These are phyloP conservation scores for Pyrenopolyporus hunteri DNA, from an alignment of 495 filamentous ascomycete genomes.

Conservation along the genomic window DNA sequence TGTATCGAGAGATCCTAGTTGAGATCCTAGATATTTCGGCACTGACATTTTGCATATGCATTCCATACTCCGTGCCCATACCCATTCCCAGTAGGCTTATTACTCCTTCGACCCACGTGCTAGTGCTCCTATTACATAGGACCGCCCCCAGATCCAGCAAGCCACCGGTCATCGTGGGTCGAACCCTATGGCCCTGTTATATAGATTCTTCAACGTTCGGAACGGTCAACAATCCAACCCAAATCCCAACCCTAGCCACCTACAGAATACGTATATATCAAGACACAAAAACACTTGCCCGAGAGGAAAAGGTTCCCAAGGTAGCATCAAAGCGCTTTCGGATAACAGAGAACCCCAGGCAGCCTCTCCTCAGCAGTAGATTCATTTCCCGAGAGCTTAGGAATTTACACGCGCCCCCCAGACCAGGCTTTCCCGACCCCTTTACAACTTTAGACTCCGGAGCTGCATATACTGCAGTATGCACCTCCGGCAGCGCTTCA, in stretches of 20 bases:
- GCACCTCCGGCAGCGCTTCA: conserved; percentile 32
- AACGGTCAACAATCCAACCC: neutral
- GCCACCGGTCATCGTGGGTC: conserved; percentile 19
- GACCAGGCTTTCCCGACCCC: conserved; percentile 7
- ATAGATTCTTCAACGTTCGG: conserved; percentile 2
- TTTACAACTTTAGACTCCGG: conserved; percentile 17
- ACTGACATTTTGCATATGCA: conserved; percentile 27
- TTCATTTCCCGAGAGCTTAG: neutral
- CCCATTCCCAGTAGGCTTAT: conserved; percentile 22
- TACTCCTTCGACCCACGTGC: conserved; percentile 34
- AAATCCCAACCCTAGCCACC: neutral
- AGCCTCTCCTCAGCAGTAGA: too few relatives aligned
- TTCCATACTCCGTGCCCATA: conserved; percentile 17
- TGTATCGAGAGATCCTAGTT: conserved; percentile 8
- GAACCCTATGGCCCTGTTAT: neutral
- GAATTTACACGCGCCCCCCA: neutral
- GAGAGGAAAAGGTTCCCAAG: too few relatives aligned
- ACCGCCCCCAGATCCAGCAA: conserved; percentile 27
- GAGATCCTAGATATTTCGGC: conserved; percentile 25
- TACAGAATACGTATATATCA: too few relatives aligned
- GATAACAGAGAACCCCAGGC: too few relatives aligned
- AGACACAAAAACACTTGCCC: too few relatives aligned
- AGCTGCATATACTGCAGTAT: conserved; percentile 27
- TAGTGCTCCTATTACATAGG: conserved; percentile 11
- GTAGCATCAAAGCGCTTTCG: too few relatives aligned